Evolutionary conservation across 1,284 basidiomycete genomes (phyloP), one percentile per base, ranked within the genome.

Genomic region (Waitea zeae): DNA sequence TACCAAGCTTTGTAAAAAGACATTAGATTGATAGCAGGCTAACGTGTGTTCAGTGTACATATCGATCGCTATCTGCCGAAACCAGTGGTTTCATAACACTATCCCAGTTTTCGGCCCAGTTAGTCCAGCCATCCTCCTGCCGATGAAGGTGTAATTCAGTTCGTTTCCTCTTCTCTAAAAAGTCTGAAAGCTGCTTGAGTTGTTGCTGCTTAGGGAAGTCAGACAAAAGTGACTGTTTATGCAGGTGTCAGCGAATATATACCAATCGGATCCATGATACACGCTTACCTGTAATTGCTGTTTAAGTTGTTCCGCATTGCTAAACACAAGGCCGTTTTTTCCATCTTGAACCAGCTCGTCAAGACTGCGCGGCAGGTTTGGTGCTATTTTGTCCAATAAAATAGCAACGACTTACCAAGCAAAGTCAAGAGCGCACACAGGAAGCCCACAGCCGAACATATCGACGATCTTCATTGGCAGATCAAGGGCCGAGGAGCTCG

Each of bases 391-490:
- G 20, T 11, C 26, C 30, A 46, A 33, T 36, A 33, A 18, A 38
- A 34, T n/a, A 7, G 22, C 22, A n/a, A 7, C 22, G 7, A 44
- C 72, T 20, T 42, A 88, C 87, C 83, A 95, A 26, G 64, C 59
- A 50, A 96, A 99, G 30, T 78, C 65, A 5, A 90, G 63, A 1
- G 95, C 92, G 42, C 92, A 83, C 3, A 97, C 95, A 0, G 92
- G 92, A 35, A 96, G 59, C 2, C 76, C 80, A 44, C 90, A 97
- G 0, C 95, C 95, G 54, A 98, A 95, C 95, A 98, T 97, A 53
- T 99, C 95, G 2, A 99, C 92, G 6, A 99, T 79, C 56, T 99
- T 99, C 95, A 99, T 99, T 2, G 95, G 95, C 35, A 99, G 61
- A 54, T 99, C 95, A 31, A 93, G 58, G 0, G 73, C 83, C 1